Evolutionary conservation across 352 stramenopile species (phyloP).

Genomic region (Phytopythium cucurbitacearum): DNA sequence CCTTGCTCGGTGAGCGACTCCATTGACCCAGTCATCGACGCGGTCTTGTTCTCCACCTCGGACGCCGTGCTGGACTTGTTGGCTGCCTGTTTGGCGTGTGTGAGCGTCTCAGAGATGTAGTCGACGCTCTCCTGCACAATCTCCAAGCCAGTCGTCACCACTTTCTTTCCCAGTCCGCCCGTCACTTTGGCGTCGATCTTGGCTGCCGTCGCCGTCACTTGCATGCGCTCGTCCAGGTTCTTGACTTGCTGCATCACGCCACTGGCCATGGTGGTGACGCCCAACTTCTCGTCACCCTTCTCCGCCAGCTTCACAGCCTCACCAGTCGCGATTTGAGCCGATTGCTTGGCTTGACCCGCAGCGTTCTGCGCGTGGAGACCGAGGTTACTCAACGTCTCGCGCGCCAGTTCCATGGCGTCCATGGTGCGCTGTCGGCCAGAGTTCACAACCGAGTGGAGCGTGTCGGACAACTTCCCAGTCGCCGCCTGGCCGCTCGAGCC

Average conservation of each 20-base stretch:
- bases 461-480: conserved; percentile 6
- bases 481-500: conserved; percentile 19
- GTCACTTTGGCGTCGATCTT: conserved; percentile 68
- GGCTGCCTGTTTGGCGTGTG: conserved; percentile 50
- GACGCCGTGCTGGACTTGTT: conserved; percentile 39
- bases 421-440: conserved; percentile 45
- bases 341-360: conserved; percentile 16
- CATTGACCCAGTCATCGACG: conserved; percentile 14
- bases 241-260: conserved; percentile 44
- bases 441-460: conserved; percentile 47
- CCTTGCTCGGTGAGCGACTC: conserved; percentile 19
- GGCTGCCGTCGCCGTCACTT: conserved; percentile 42
- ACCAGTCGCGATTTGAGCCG: conserved; percentile 32
- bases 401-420: conserved; percentile 53
- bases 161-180: conserved; percentile 44
- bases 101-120: conserved; percentile 61
- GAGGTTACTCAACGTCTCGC: conserved; percentile 42
- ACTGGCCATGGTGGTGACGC: conserved; percentile 29
- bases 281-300: conserved; percentile 52
- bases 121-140: conserved; percentile 59
- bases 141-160: conserved; percentile 49
- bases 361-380: conserved; percentile 38
- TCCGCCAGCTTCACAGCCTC: conserved; percentile 39
- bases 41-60: conserved; percentile 29
- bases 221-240: conserved; percentile 48